Evolutionary conservation across 768 basidiomycete species (phyloP), one percentile per base, ranked within the genome.

Genomic region (Russula abietina): DNA sequence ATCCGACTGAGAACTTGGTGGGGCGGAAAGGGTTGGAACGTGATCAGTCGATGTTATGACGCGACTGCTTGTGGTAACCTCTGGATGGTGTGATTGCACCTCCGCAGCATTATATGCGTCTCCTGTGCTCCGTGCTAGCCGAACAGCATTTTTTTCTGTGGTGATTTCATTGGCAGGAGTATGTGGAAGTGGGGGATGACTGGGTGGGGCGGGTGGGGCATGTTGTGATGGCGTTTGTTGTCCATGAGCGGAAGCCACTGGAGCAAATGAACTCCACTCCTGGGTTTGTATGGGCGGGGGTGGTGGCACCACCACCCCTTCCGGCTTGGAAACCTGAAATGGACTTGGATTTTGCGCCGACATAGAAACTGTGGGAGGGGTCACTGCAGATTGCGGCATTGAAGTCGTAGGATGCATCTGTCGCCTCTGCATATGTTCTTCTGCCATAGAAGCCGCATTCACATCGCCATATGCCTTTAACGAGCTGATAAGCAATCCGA

Each of bases 1-100:
- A 17, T 28, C 26, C 14, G 46, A 41, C 32, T 64, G 62, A 9
- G 58, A 55, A 55, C 53, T 55, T 55, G 46, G 46, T 52, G 48
- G 30, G 32, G 39, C 36, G n/a, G 54, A 26, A 28, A 38, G 9
- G 19, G 22, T 36, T n/a, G 39, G 17, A 55, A 30, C 7, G 14
- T 19, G 3, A 49, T 43, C 16, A 45, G 30, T n/a, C 16, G 48
- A 19, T 14, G 39, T 22, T 36, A 28, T 16, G n/a, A 32, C 19
- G 5, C 48, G 22, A 7, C 22, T 30, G 22, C 11, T 11, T 4
- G 55, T n/a, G 6, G 19, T 33, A 32, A 10, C 22, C 28, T 16
- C 55, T 16, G 14, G 49, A 22, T 52, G 32, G 5, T 59, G 38
- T 33, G 38, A 19, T 48, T 46, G 61, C 19, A 16, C 33, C 19